phyloP scores from a whole-genome alignment of 805 yeast species.

The Lachancea mirantina region DNA sequence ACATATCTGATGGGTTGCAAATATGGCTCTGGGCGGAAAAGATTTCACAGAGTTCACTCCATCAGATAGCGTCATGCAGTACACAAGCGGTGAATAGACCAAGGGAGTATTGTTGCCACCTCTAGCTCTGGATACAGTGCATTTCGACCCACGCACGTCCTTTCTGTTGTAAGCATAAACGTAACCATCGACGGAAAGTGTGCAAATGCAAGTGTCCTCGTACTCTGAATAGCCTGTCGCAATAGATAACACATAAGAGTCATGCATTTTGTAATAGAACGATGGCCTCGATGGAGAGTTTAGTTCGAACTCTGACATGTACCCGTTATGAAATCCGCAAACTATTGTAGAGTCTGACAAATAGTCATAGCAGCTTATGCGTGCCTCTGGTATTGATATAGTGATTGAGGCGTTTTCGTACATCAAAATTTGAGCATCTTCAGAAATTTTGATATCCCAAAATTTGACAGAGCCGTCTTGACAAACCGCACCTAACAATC shows the following conservation, averaged over 20 bases:
- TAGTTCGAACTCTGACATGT: slow-evolving; percentile 48
- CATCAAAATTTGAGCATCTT: slow-evolving; percentile 12
- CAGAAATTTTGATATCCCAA: slow-evolving; percentile 31
- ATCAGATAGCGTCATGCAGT: slow-evolving; percentile 36
- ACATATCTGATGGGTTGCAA: slow-evolving; percentile 30
- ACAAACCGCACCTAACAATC: slow-evolving; percentile 45
- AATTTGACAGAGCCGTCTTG: slow-evolving; percentile 53
- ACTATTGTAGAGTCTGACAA: slow-evolving; percentile 38
- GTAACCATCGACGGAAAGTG: slow-evolving; percentile 39
- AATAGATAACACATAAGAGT: slow-evolving; percentile 33
- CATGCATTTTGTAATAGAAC: slow-evolving; percentile 33
- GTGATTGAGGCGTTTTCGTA: slow-evolving; percentile 22
- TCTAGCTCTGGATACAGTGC: slow-evolving; percentile 28
- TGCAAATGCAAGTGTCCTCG: slow-evolving; percentile 29
- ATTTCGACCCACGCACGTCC: slow-evolving; percentile 27
- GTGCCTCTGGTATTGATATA: slow-evolving; percentile 21
- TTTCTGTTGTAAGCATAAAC: slow-evolving; percentile 32
- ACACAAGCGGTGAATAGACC: slow-evolving; percentile 29
- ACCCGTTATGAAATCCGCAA: slow-evolving; percentile 55
- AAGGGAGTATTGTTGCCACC: slow-evolving; percentile 26
- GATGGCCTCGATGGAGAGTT: slow-evolving; percentile 32
- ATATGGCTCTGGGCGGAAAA: slow-evolving; percentile 33
- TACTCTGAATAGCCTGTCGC: slow-evolving; percentile 31
- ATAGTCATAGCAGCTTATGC: slow-evolving; percentile 45
- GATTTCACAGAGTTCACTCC: slow-evolving; percentile 35